A percentile compares a stretch with the other conserved stretches of the same genome.
Conservation (phyloP, 192 early-diverging fungal species). For the Podila epigama region DNA sequence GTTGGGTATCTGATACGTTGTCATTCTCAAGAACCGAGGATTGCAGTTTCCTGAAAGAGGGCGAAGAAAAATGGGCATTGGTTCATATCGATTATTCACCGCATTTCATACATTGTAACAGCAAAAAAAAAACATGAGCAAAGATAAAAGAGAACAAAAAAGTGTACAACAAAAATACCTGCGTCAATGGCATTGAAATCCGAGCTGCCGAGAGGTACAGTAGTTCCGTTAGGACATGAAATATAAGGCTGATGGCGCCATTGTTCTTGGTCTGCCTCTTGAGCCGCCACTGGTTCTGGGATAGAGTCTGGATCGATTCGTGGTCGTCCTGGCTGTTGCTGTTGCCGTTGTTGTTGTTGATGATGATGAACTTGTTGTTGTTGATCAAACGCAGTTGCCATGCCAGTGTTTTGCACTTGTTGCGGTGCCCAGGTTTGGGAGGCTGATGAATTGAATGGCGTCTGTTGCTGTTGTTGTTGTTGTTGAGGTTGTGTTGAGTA, state of each 20-base stretch:
- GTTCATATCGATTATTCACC: too few species aligned
- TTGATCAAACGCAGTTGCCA: too few species aligned
- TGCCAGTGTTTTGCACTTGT: conserved; percentile 30
- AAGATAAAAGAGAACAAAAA: background rate
- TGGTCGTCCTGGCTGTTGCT: conserved; percentile 32
- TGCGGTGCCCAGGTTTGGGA: conserved; percentile 16
- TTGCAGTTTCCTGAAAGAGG: conserved; percentile 74
- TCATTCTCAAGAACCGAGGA: conserved; percentile 91
- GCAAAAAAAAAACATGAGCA: background rate
- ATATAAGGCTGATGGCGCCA: conserved; percentile 74
- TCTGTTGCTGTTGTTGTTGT: conserved; percentile 37
- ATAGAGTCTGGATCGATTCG: conserved; percentile 96
- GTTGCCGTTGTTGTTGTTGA: conserved; percentile 33
- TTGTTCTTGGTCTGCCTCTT: conserved; percentile 78
- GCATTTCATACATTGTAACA: background rate
- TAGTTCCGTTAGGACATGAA: conserved; percentile 67
- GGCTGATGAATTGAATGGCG: conserved; percentile 19
- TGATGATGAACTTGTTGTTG: conserved; percentile 41
- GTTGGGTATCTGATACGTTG: conserved; percentile 85
- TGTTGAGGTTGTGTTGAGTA: conserved; percentile 31
- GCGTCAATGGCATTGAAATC: conserved; percentile 87
- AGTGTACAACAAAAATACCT: conserved; percentile 55
- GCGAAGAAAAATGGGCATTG: background rate
- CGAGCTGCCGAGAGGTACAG: conserved; percentile 83
- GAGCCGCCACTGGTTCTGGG: conserved; percentile 87